Evolutionary conservation across 2,329 filamentous ascomycete genomes (phyloP).

Genomic region (Aspergillus sp.): DNA sequence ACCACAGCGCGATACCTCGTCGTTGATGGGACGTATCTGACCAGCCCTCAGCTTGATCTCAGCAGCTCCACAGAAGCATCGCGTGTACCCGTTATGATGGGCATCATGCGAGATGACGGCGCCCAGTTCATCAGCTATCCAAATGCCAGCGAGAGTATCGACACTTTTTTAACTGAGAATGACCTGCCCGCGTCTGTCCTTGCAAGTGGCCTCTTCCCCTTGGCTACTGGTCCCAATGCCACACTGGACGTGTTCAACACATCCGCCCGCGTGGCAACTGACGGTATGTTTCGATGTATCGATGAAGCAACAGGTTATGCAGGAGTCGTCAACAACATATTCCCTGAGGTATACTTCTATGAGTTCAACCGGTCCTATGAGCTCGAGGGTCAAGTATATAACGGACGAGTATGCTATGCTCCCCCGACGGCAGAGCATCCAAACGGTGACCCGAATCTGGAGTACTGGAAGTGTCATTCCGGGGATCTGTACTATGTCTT

Average conservation of each 20-base stretch:
- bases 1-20: slow-evolving; percentile 7
- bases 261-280: slow-evolving; percentile 57
- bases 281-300: slow-evolving; percentile 61
- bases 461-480: slow-evolving; percentile 58
- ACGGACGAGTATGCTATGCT: slow-evolving; percentile 51
- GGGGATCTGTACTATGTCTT: slow-evolving; percentile 59
- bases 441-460: slow-evolving; percentile 53
- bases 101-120: slow-evolving; percentile 31
- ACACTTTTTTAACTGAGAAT: slow-evolving; percentile 47
- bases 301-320: slow-evolving; percentile 61
- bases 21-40: slow-evolving; percentile 4
- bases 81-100: slow-evolving; percentile 26
- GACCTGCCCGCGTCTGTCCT: neutral
- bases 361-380: slow-evolving; percentile 57
- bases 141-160: slow-evolving; percentile 45
- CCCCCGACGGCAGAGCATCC: slow-evolving; percentile 39
- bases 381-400: slow-evolving; percentile 56
- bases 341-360: slow-evolving; percentile 59
- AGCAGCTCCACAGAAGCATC: slow-evolving; percentile 14
- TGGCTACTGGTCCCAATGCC: slow-evolving; percentile 50
- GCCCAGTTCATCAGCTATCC: slow-evolving; percentile 51
- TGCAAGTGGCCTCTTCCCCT: slow-evolving; percentile 31
- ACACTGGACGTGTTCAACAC: slow-evolving; percentile 61
- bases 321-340: slow-evolving; percentile 47
- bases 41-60: slow-evolving; percentile 18